These are phyloP conservation scores for Boletales sp. DNA, from an alignment of 768 basidiomycete species.

Conservation along the genomic window DNA sequence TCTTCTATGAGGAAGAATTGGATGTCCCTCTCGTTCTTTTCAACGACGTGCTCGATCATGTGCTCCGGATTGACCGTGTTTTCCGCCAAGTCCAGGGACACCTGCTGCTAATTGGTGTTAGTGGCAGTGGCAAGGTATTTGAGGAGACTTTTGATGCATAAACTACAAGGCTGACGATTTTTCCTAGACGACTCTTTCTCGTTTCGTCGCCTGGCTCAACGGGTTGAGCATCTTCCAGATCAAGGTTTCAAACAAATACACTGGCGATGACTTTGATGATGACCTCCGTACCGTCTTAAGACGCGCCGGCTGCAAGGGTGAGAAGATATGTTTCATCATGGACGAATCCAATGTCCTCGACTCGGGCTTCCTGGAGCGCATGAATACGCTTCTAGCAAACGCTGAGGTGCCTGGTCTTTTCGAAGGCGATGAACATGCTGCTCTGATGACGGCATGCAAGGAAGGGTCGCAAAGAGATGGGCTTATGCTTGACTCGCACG, in stretches of 20 bases:
- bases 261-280: conserved; percentile 97
- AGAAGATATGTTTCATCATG: conserved; percentile 99
- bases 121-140: conserved; percentile 94
- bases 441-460: conserved; percentile 98
- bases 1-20: conserved; percentile 99
- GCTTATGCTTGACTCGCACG: conserved; percentile 95
- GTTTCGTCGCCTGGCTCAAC: conserved; percentile 99
- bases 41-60: conserved; percentile 98
- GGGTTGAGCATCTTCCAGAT: conserved; percentile 99
- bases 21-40: conserved; percentile 97
- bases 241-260: conserved; percentile 99
- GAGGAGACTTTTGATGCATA: background rate
- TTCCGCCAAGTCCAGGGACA: conserved; percentile 99
- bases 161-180: conserved; percentile 13
- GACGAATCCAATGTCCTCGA: conserved; percentile 99
- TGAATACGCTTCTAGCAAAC: conserved; percentile 98
- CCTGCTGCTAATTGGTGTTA: conserved; percentile 93
- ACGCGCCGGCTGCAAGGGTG: conserved; percentile 95
- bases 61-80: conserved; percentile 95
- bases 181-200: conserved; percentile 86
- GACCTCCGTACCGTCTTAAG: conserved; percentile 94
- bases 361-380: conserved; percentile 98
- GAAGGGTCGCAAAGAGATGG: conserved; percentile 99
- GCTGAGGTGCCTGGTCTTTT: conserved; percentile 99
- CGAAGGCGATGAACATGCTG: conserved; percentile 98